phyloP scores from a whole-genome alignment of 129 eudicot genomes.

The Saposhnikovia divaricata region DNA sequence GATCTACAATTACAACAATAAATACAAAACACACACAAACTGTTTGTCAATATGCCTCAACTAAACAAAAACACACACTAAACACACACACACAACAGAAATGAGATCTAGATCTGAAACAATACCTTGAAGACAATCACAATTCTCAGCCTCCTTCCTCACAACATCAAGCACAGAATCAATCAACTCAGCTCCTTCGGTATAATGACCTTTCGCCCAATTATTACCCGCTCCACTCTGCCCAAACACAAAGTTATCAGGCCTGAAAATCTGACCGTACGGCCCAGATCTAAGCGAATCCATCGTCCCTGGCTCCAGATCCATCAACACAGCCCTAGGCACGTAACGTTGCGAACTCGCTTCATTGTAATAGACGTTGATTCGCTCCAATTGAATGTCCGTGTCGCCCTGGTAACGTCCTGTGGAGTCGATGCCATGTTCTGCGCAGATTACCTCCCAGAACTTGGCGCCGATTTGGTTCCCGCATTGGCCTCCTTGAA shows the following conservation, averaged over 20 bases:
- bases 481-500: slow-evolving; percentile 48
- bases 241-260: slow-evolving; percentile 46
- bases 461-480: slow-evolving; percentile 49
- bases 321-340: slow-evolving; percentile 46
- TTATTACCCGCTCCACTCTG: slow-evolving; percentile 48
- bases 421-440: slow-evolving; percentile 41
- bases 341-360: slow-evolving; percentile 40
- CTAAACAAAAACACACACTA: neutral
- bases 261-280: slow-evolving; percentile 40
- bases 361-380: slow-evolving; percentile 43
- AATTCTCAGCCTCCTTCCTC: slow-evolving; percentile 43
- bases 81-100: neutral
- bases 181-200: slow-evolving; percentile 48
- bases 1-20: neutral
- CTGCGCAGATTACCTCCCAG: slow-evolving; percentile 46
- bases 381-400: slow-evolving; percentile 36
- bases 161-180: slow-evolving; percentile 55
- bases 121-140: slow-evolving; percentile 36
- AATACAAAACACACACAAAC: too few relatives aligned
- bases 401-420: slow-evolving; percentile 39
- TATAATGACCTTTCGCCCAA: slow-evolving; percentile 51
- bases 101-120: neutral
- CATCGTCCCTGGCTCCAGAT: slow-evolving; percentile 56
- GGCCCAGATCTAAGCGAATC: slow-evolving; percentile 47
- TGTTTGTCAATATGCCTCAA: neutral